A percentile compares a stretch with the other conserved stretches of the same genome.
These are phyloP conservation scores for Trichoderma lentiforme DNA, from an alignment of 2,329 filamentous ascomycete genomes.

Conservation along the genomic window DNA sequence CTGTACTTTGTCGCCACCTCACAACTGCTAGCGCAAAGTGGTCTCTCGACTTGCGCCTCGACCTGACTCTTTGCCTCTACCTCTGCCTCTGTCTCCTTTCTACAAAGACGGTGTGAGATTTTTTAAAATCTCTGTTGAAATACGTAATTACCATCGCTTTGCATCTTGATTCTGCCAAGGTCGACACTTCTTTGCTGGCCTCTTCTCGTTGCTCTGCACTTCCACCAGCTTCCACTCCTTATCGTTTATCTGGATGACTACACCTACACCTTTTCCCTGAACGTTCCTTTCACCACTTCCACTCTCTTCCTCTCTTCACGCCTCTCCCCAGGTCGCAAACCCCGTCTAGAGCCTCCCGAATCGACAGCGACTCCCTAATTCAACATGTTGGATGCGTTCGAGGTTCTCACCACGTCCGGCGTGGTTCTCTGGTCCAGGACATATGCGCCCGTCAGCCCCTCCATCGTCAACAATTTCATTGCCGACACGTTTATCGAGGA, in stretches of 20 bases:
- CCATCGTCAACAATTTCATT: constrained; percentile 91
- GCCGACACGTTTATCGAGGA: constrained; percentile 97
- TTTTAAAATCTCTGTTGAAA: background rate
- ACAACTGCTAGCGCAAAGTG: background rate
- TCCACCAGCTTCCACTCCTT: constrained; percentile 12
- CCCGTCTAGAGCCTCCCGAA: background rate
- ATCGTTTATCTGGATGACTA: constrained; percentile 1
- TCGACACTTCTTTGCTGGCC: background rate
- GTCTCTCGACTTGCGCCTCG: background rate
- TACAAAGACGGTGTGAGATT: background rate
- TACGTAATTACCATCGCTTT: background rate
- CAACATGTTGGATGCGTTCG: constrained; percentile 90
- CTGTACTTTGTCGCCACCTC: background rate
- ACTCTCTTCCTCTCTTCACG: background rate
- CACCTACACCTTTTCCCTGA: background rate
- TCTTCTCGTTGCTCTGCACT: background rate
- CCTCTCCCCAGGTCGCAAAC: background rate
- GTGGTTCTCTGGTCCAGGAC: constrained; percentile 95
- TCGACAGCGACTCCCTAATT: background rate
- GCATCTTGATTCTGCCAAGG: background rate
- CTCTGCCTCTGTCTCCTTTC: background rate
- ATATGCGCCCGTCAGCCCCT: constrained; percentile 74
- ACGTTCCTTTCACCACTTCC: background rate
- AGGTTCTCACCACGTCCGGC: constrained; percentile 92
- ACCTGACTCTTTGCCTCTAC: no score